Evolutionary conservation across 257 asterid species (phyloP), one percentile per base, ranked within the genome.

Genomic region (Ajuga chamaepitys): DNA sequence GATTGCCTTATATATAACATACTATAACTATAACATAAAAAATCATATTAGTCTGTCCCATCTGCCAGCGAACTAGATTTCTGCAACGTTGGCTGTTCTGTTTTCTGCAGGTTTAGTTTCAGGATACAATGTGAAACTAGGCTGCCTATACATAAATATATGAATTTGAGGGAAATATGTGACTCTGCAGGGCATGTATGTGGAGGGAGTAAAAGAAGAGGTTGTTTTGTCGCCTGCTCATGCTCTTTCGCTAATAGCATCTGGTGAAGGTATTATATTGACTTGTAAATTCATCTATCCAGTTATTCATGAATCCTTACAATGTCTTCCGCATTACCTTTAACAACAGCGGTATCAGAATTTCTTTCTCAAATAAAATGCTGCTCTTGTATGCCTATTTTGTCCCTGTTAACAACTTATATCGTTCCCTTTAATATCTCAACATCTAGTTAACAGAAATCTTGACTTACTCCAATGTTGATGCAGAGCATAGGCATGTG

Each of bases 161-260:
- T 51, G 41, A 52, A 22, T 56, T 42, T 61, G 47, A 65, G 40
- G 62, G 64, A 18, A 68, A 26, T 44, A 65, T 64, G 37, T 37
- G 48, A 67, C 66, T 70, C 55, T 68, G 41, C 85, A 88, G 95
- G 96, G 95, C 28, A 82, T 74, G 4, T 84, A 82, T 58, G 95
- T 86, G 62, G 96, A 86, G 76, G 92, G 96, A 72, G 82, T 88
- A 79, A 88, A 88, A 79, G 96, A 88, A 71, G 95, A 88, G 78
- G 96, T 88, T 71, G 88, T 88, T 62, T 68, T 88, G 69, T 86
- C 96, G 20, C 93, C 96, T 81, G 95, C 96, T 69, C 96, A 88
- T 63, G 95, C 96, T 72, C 96, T 88, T 86, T 88, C 95, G 9
- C 69, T 88, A 38, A 84, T 88, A 73, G 96, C 96, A 48, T 81